Percentiles rank a stretch among this genome's conserved stretches.
Evolutionary conservation across 768 basidiomycete genomes (phyloP).

Genomic region (Holtermannia corniformis): DNA sequence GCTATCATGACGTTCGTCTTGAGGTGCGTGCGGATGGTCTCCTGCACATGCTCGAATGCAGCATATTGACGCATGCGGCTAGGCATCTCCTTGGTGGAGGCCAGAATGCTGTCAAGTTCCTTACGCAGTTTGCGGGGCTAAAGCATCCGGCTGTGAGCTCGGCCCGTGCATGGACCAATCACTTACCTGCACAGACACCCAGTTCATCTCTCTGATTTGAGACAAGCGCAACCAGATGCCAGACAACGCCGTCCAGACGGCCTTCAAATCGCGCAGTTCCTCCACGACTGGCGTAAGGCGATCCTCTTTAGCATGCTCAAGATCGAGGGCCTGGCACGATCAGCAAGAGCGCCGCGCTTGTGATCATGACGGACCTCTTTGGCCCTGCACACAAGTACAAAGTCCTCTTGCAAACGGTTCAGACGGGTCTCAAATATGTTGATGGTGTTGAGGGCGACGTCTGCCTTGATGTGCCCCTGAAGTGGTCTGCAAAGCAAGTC

Average conservation of each 20-base stretch:
- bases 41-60: conserved; percentile 96
- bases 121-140: conserved; percentile 82
- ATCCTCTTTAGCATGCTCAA: conserved; percentile 65
- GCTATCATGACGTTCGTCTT: conserved; percentile 84
- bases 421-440: conserved; percentile 89
- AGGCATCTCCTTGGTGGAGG: conserved; percentile 97
- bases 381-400: conserved; percentile 86
- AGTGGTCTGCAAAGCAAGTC: conserved; percentile 52
- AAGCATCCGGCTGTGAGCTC: background rate
- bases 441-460: conserved; percentile 91
- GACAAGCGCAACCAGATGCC: conserved; percentile 91
- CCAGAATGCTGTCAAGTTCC: conserved; percentile 78
- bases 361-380: conserved; percentile 52
- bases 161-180: background rate
- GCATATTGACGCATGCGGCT: conserved; percentile 98
- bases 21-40: conserved; percentile 69
- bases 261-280: conserved; percentile 90
- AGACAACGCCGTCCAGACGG: conserved; percentile 96
- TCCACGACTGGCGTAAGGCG: conserved; percentile 90
- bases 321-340: conserved; percentile 57
- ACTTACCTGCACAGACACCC: conserved; percentile 69
- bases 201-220: conserved; percentile 76
- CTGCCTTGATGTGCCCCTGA: conserved; percentile 91
- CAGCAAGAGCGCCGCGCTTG: background rate
- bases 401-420: conserved; percentile 81